A percentile compares a stretch with the other conserved stretches of the same genome.
These are phyloP conservation scores for Naganishia kalamii DNA, from an alignment of 768 basidiomycete species.

Conservation along the genomic window DNA sequence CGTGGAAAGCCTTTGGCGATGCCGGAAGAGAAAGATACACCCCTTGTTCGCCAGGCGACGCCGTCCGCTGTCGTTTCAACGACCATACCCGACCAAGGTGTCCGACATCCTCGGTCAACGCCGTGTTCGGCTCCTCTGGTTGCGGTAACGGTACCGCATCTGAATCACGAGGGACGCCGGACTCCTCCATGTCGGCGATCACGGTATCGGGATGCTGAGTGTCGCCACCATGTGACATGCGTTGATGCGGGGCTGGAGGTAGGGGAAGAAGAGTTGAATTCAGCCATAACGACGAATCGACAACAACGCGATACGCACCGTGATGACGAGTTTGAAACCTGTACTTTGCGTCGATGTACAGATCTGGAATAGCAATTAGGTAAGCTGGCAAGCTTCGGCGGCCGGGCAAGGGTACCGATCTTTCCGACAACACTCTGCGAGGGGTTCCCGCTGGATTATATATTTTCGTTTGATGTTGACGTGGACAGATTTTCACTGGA, in stretches of 20 bases:
- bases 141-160: too few species aligned
- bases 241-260: background rate
- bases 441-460: conserved; percentile 10
- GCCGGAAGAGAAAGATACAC: background rate
- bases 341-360: conserved; percentile 4
- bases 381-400: background rate
- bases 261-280: background rate
- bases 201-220: background rate
- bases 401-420: background rate
- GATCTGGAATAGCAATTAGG: background rate
- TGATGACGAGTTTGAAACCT: conserved; percentile 16
- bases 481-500: conserved; percentile 13
- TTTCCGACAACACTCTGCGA: background rate
- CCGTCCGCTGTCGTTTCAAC: background rate
- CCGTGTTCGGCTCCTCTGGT: background rate
- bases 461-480: conserved; percentile 18
- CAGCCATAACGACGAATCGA: background rate
- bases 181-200: conserved; percentile 3
- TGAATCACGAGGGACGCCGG: too few species aligned
- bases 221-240: background rate
- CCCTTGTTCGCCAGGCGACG: background rate
- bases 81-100: background rate
- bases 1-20: background rate
- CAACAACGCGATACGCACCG: background rate
- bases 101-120: background rate